Evolutionary conservation across 164 flowering plant genomes (phyloP), one percentile per base, ranked within the genome.

Genomic region (Vitis riparia): DNA sequence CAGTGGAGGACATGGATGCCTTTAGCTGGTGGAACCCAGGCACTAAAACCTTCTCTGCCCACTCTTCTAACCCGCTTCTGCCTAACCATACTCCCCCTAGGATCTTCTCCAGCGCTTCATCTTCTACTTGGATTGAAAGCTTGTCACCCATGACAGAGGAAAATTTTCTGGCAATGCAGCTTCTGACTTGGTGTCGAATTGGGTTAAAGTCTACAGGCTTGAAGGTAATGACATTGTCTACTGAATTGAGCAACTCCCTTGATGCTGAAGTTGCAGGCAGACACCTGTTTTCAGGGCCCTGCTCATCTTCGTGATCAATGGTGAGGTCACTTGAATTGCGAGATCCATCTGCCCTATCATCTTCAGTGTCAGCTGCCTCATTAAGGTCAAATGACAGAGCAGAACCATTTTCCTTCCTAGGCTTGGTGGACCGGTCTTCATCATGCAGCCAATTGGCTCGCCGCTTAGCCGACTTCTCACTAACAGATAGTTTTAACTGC

Each of bases 301-400:
- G 74, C 4, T 85, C 88, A 1, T 77, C 88, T n/a, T 88, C 93
- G 17, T 84, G 89, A 19, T 91, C 98, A 0, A 84, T 53, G 3
- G 96, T 91, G 59, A 95, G 85, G 66, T 91, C 96, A 47, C 99
- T 94, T 1, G 97, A 91, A 68, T 91, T 86, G 55, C 77, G 82
- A 3, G 97, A 88, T 0, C 90, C 91, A 65, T 88, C 91, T 4
- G 79, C 71, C 62, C 63, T 63, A 55, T 87, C 91, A 30, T 85
- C 91, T 27, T 82, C 91, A 0, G 32, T 65, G 47, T 84, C 87
- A 0, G 87, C 97, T 1, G 84, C 78, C 70, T 87, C 74, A 76
- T 95, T 95, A 53, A 95, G 79, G 65, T 95, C 99, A 32, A 95
- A 79, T 8, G 89, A 72, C 12, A 92, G 71, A 8, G 72, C 78